These are phyloP conservation scores for Solioccasus polychromus DNA, from an alignment of 768 basidiomycete genomes.

Conservation along the genomic window DNA sequence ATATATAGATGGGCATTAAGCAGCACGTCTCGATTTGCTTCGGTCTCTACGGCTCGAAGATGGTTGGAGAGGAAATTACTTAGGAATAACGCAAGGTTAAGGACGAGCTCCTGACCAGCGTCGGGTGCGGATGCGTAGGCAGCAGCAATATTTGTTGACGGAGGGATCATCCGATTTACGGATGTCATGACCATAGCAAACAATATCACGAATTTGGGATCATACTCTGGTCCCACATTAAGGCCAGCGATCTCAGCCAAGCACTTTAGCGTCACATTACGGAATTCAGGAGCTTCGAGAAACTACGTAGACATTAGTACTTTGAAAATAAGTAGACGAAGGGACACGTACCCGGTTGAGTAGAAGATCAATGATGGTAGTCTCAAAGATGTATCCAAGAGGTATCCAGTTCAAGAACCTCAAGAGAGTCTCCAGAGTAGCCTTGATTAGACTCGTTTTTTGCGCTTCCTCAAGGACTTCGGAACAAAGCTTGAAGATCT, in stretches of 20 bases:
- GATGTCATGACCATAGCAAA: constrained; percentile 99
- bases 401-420: constrained; percentile 99
- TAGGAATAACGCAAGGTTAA: constrained; percentile 97
- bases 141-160: constrained; percentile 89
- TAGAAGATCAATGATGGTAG: constrained; percentile 91
- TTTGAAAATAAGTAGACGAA: constrained; percentile 8
- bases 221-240: constrained; percentile 94
- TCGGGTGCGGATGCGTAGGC: constrained; percentile 90
- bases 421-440: constrained; percentile 90
- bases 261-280: constrained; percentile 95
- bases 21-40: constrained; percentile 85
- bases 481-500: constrained; percentile 96
- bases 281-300: constrained; percentile 94
- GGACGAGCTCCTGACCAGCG: constrained; percentile 92
- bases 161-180: constrained; percentile 94
- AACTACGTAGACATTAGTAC: constrained; percentile 54
- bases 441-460: constrained; percentile 91
- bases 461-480: constrained; percentile 97
- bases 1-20: constrained; percentile 97
- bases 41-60: constrained; percentile 90
- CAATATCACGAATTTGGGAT: constrained; percentile 94
- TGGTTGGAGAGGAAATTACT: constrained; percentile 94
- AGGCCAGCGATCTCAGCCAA: constrained; percentile 94
- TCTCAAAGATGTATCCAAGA: constrained; percentile 97
- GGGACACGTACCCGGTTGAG: constrained; percentile 73